Evolutionary conservation across 2,329 filamentous ascomycete genomes (phyloP).

Genomic region (Fusarium torreyae): DNA sequence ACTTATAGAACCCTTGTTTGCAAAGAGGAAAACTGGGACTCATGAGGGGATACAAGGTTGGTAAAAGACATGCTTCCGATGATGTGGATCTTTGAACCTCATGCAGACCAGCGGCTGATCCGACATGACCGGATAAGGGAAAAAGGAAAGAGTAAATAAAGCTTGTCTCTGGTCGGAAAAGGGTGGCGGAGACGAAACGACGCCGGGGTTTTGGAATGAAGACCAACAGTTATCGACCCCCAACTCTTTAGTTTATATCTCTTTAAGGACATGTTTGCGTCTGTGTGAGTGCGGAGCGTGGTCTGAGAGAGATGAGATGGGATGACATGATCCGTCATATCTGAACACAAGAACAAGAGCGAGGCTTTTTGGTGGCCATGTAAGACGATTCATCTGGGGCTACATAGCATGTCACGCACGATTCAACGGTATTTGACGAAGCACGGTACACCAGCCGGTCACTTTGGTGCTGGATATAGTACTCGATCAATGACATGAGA

Average conservation of each 20-base stretch:
- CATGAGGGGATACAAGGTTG: constrained; percentile 21
- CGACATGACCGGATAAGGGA: constrained; percentile 6
- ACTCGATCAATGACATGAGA: constrained; percentile 14
- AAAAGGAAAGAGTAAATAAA: constrained; percentile 6
- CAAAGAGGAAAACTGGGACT: constrained; percentile 15
- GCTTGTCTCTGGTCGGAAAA: not conserved
- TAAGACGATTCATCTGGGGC: constrained; percentile 3
- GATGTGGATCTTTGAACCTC: not conserved
- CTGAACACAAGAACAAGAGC: constrained; percentile 24
- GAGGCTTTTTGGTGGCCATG: constrained; percentile 8
- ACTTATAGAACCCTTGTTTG: not conserved
- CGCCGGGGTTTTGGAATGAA: constrained; percentile 1
- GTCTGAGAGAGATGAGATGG: constrained; percentile 38
- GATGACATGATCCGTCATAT: constrained; percentile 32
- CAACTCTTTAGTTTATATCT: not conserved
- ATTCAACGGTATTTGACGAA: constrained; percentile 34
- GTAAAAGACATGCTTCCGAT: constrained; percentile 3
- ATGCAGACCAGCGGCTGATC: constrained; percentile 26
- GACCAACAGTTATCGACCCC: constrained; percentile 28
- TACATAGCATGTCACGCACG: constrained; percentile 24
- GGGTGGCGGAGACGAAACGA: not conserved
- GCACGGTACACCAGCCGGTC: constrained; percentile 13
- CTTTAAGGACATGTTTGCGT: constrained; percentile 40
- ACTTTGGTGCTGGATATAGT: not conserved
- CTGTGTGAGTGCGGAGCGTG: constrained; percentile 40